Conservation (phyloP, 176 grass and related monocot species). For the Avena eriantha region DNA sequence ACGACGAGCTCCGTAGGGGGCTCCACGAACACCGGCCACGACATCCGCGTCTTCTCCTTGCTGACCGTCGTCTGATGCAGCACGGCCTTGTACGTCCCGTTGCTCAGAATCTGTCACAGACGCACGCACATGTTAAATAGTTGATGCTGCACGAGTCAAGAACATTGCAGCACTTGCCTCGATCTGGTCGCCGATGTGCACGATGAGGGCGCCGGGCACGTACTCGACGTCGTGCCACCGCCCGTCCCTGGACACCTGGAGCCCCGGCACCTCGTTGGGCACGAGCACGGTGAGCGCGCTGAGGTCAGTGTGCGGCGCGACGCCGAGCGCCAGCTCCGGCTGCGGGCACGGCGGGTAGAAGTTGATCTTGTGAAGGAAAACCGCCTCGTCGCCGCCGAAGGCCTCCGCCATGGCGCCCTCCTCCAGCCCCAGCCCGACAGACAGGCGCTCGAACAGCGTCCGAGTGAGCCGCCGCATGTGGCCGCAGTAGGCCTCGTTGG, state of each 20-base stretch:
- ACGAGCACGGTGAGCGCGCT: slow-evolving; percentile 70
- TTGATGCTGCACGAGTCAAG: neutral
- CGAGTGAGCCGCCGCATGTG: slow-evolving; percentile 52
- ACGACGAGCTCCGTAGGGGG: slow-evolving; percentile 58
- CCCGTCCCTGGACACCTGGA: slow-evolving; percentile 71
- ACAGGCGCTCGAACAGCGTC: slow-evolving; percentile 56
- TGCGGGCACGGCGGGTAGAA: slow-evolving; percentile 80
- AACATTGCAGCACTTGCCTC: slow-evolving; percentile 44
- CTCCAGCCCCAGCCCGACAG: slow-evolving; percentile 50
- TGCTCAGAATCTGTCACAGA: slow-evolving; percentile 68
- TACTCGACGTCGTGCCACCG: slow-evolving; percentile 66
- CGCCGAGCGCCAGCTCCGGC: slow-evolving; percentile 70
- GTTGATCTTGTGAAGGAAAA: slow-evolving; percentile 81
- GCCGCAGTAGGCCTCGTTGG: slow-evolving; percentile 62
- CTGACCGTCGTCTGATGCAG: slow-evolving; percentile 68
- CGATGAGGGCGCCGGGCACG: slow-evolving; percentile 63
- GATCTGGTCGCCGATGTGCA: slow-evolving; percentile 85
- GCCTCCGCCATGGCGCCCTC: slow-evolving; percentile 45
- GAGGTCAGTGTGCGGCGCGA: slow-evolving; percentile 81
- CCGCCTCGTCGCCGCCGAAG: slow-evolving; percentile 54
- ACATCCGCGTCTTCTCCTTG: slow-evolving; percentile 75
- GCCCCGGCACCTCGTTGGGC: slow-evolving; percentile 73
- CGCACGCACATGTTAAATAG: neutral
- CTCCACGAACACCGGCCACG: slow-evolving; percentile 81
- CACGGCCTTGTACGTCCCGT: slow-evolving; percentile 82